Evolutionary conservation across 2,329 filamentous ascomycete species (phyloP).

Genomic region (Conoideocrella luteorostrata): DNA sequence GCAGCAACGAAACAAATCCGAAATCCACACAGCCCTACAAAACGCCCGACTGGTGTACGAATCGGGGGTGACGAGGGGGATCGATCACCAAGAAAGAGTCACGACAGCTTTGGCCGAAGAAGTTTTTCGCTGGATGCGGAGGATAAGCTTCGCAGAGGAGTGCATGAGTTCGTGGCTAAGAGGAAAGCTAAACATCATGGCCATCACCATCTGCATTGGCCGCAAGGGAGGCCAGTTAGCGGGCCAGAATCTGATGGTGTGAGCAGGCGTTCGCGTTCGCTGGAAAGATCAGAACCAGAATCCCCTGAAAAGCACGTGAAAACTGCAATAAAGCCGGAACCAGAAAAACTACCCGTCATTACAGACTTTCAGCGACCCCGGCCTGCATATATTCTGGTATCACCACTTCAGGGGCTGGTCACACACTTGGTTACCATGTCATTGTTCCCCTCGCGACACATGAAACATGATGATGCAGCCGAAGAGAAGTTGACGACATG

Average conservation of each 20-base stretch:
- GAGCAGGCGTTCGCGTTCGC: no score
- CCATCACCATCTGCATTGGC: slow-evolving; percentile 4
- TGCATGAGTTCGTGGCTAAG: slow-evolving; percentile 41
- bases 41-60: slow-evolving; percentile 33
- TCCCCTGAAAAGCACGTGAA: not conserved
- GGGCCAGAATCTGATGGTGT: not conserved
- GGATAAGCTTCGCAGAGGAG: slow-evolving; percentile 39
- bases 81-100: slow-evolving; percentile 28
- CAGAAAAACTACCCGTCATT: slow-evolving; percentile 24
- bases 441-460: slow-evolving; percentile 31
- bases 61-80: slow-evolving; percentile 44
- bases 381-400: slow-evolving; percentile 58
- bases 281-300: not conserved
- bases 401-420: slow-evolving; percentile 56
- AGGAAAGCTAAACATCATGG: slow-evolving; percentile 21
- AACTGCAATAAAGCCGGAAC: not conserved
- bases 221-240: not conserved
- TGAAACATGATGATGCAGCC: slow-evolving; percentile 24
- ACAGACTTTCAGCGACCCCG: slow-evolving; percentile 29
- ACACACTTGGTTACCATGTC: slow-evolving; percentile 58
- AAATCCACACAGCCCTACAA: slow-evolving; percentile 16
- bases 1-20: slow-evolving; percentile 23
- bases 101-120: slow-evolving; percentile 25
- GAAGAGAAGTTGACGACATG: slow-evolving; percentile 52
- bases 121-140: slow-evolving; percentile 39